phyloP scores from a whole-genome alignment of 2,329 filamentous ascomycete species.

The Coniochaeta sp. region DNA sequence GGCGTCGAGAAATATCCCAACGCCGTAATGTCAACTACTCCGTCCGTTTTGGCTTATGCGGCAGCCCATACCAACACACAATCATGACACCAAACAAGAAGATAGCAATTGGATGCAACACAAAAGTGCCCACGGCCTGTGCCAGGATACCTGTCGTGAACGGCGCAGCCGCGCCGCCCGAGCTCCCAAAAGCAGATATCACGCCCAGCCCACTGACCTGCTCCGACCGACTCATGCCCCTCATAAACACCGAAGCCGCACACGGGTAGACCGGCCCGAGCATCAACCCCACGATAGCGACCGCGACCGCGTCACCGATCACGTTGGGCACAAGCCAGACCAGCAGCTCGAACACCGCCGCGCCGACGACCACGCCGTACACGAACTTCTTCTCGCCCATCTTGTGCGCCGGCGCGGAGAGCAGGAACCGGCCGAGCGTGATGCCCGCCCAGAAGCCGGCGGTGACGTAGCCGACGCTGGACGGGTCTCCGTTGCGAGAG shows the following conservation, averaged over 20 bases:
- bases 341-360: conserved; percentile 63
- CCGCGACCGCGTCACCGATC: conserved; percentile 59
- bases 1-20: not conserved
- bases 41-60: conserved; percentile 47
- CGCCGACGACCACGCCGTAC: conserved; percentile 51
- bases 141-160: conserved; percentile 59
- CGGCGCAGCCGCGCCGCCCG: conserved; percentile 59
- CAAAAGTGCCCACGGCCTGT: conserved; percentile 54
- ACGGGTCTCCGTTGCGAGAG: conserved; percentile 60
- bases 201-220: conserved; percentile 58
- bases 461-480: conserved; percentile 71
- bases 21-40: conserved; percentile 32
- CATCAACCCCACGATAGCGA: conserved; percentile 64
- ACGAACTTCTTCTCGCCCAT: conserved; percentile 68
- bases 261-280: conserved; percentile 77
- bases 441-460: conserved; percentile 67
- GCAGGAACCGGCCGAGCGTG: conserved; percentile 65
- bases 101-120: conserved; percentile 60
- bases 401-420: conserved; percentile 57
- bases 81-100: conserved; percentile 58
- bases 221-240: conserved; percentile 49
- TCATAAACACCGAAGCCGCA: conserved; percentile 55
- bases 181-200: conserved; percentile 62
- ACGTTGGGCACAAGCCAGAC: conserved; percentile 74
- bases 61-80: conserved; percentile 55